Percentiles rank a stretch among this genome's conserved stretches.
Evolutionary conservation across 176 grass and related monocot species (phyloP).

Genomic region (Cocos nucifera): DNA sequence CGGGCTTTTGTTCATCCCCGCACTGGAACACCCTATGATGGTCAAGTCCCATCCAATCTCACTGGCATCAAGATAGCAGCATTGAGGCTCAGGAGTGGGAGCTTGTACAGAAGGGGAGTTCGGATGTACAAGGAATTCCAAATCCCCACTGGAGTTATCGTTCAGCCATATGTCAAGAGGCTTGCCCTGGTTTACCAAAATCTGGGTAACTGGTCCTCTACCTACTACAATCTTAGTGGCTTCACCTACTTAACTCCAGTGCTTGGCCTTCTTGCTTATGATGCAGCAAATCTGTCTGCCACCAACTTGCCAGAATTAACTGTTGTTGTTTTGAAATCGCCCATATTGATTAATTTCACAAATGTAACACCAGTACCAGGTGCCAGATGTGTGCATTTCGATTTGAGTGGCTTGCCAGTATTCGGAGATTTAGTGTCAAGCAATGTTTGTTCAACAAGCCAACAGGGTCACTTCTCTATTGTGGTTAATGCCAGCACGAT

Average conservation of each 20-base stretch:
- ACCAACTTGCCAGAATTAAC: slow-evolving; percentile 40
- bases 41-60: slow-evolving; percentile 39
- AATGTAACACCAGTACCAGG: slow-evolving; percentile 21
- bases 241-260: slow-evolving; percentile 78
- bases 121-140: slow-evolving; percentile 40
- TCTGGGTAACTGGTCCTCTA: slow-evolving; percentile 34
- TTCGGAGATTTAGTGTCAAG: slow-evolving; percentile 41
- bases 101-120: slow-evolving; percentile 49
- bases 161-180: slow-evolving; percentile 66
- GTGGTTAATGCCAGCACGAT: slow-evolving; percentile 60
- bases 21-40: slow-evolving; percentile 64
- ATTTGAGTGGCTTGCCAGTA: slow-evolving; percentile 39
- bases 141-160: slow-evolving; percentile 47
- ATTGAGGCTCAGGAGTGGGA: slow-evolving; percentile 72
- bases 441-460: slow-evolving; percentile 33
- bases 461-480: slow-evolving; percentile 73
- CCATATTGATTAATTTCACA: slow-evolving; percentile 45
- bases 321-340: slow-evolving; percentile 27
- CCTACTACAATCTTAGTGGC: slow-evolving; percentile 60
- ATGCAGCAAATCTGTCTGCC: slow-evolving; percentile 53
- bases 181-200: slow-evolving; percentile 77
- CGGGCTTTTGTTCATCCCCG: slow-evolving; percentile 40
- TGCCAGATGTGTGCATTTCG: slow-evolving; percentile 59
- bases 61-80: slow-evolving; percentile 49
- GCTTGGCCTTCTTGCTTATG: slow-evolving; percentile 64